Percentiles rank a stretch among this genome's conserved stretches.
These are phyloP conservation scores for Nannochloropsis gaditana DNA, from an alignment of 108 stramenopile species.

Conservation along the genomic window DNA sequence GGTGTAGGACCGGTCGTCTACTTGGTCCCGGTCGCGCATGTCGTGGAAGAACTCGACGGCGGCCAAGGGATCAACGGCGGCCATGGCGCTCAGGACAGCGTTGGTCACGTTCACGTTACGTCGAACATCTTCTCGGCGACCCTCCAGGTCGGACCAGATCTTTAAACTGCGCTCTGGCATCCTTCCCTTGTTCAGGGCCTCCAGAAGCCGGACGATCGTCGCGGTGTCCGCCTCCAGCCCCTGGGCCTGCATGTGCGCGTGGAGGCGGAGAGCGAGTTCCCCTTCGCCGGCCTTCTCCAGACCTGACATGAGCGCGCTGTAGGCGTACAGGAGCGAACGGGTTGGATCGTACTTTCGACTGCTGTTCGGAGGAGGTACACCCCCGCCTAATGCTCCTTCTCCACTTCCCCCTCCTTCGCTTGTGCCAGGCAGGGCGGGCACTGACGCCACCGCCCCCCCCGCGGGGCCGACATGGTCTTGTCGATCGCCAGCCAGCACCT, in stretches of 20 bases:
- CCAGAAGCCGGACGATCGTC: background rate
- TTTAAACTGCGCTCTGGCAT: constrained; percentile 1
- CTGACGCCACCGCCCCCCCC: background rate
- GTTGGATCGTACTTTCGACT: background rate
- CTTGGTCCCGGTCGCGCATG: background rate
- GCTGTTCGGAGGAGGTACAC: no score
- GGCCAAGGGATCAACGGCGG: background rate
- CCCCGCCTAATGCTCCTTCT: background rate
- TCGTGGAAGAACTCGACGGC: background rate
- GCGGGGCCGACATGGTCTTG: background rate
- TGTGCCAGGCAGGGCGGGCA: background rate
- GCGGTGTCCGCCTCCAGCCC: background rate
- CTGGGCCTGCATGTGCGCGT: background rate
- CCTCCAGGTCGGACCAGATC: constrained; percentile 12
- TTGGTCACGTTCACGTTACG: background rate
- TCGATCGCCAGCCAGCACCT: background rate
- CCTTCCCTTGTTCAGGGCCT: background rate
- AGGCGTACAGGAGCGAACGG: background rate
- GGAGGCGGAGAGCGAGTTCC: background rate
- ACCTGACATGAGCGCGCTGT: background rate
- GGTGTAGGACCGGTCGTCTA: background rate
- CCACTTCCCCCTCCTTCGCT: background rate
- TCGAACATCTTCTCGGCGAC: background rate
- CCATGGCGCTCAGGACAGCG: background rate
- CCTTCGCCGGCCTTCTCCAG: background rate